Evolutionary conservation across 148 eudicot genomes (phyloP).

Genomic region (Chenopodium quinoa): DNA sequence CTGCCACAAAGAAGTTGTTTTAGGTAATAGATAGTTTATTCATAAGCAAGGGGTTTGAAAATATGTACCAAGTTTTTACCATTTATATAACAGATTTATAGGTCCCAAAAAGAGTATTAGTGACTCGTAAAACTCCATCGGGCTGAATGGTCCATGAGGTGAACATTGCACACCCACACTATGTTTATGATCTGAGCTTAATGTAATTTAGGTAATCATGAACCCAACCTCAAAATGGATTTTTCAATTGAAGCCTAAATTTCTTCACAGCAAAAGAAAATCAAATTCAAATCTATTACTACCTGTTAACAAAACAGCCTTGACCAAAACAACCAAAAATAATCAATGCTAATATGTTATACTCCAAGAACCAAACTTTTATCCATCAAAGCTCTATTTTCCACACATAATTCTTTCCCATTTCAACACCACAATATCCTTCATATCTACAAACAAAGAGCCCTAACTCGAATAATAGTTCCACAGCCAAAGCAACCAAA

Average conservation of each 20-base stretch:
- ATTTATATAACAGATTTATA: no score
- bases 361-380: neutral
- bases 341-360: neutral
- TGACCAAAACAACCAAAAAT: neutral
- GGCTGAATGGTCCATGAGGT: no score
- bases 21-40: no score
- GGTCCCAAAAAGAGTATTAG: no score
- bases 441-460: neutral
- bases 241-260: neutral
- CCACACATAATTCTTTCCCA: neutral
- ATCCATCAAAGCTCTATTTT: neutral
- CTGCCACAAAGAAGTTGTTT: no score
- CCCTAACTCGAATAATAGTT: neutral
- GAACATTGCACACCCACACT: no score
- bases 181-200: neutral
- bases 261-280: neutral
- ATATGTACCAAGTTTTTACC: no score
- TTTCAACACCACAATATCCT: neutral
- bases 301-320: neutral
- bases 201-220: neutral
- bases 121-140: no score
- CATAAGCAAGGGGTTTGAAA: no score
- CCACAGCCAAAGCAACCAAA: neutral
- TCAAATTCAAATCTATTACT: neutral
- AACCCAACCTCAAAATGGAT: neutral